Percentiles rank a stretch among this genome's conserved stretches.
Conservation (phyloP, 352 stramenopile genomes). For the Phytophthora pinifolia region DNA sequence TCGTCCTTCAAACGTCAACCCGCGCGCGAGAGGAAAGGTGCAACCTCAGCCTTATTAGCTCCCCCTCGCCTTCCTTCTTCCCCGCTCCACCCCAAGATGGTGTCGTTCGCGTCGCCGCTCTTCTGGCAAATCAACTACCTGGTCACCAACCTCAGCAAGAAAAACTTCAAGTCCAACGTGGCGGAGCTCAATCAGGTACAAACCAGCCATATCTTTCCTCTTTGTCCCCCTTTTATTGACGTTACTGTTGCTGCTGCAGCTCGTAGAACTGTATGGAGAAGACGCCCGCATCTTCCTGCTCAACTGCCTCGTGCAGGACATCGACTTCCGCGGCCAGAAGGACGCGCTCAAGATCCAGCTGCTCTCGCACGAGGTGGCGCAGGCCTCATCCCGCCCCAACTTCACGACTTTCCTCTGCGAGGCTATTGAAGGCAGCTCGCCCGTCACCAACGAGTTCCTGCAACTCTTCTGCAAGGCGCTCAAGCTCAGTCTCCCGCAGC, state of each 20-base stretch:
- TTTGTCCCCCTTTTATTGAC: background rate
- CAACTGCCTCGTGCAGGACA: constrained; percentile 90
- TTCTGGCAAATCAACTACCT: constrained; percentile 95
- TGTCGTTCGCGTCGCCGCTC: constrained; percentile 91
- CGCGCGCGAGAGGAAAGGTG: constrained; percentile 22
- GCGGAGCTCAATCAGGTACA: constrained; percentile 91
- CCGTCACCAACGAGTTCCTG: constrained; percentile 81
- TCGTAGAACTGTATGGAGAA: constrained; percentile 91
- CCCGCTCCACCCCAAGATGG: constrained; percentile 41
- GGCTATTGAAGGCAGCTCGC: constrained; percentile 68
- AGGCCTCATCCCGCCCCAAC: constrained; percentile 87
- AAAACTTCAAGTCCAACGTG: constrained; percentile 93
- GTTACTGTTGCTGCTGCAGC: constrained; percentile 37
- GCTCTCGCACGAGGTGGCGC: constrained; percentile 88
- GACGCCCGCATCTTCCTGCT: constrained; percentile 91
- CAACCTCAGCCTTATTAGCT: background rate
- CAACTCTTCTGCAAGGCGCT: constrained; percentile 75
- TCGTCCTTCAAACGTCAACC: constrained; percentile 24
- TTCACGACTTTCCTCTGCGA: constrained; percentile 91
- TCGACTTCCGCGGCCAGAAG: constrained; percentile 88
- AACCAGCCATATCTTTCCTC: constrained; percentile 9
- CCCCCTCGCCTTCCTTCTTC: background rate
- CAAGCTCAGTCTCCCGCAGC: constrained; percentile 85
- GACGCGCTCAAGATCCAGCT: constrained; percentile 90
- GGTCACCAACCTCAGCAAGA: constrained; percentile 93